Evolutionary conservation across 257 asterid genomes (phyloP), one percentile per base, ranked within the genome.

Genomic region (Capsicum pubescens): DNA sequence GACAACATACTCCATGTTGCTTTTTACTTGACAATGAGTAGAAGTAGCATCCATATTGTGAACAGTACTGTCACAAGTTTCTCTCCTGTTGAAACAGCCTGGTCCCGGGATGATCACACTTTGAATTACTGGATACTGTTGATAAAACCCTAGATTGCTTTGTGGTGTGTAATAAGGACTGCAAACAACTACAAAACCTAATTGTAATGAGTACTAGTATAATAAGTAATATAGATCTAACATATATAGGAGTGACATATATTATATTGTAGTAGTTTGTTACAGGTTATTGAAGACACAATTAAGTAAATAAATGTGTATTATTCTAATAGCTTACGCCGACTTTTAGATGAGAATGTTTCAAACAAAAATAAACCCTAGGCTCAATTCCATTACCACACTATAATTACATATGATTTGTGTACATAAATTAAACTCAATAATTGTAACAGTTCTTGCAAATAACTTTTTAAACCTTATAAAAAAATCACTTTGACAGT

Each of bases 121-220:
- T 13, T 64, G 50, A 54, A 77, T 93, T 12, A 92, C 93, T 14
- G 93, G 85, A 42, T 74, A 88, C 17, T 87, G 91, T 9, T 89
- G 89, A 59, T 85, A 88, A 9, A 79, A 59, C 54, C 88, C 90
- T 66, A 83, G 2, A 32, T 88, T 93, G 79, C 39, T 86, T 60
- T 80, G 89, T 81, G 83, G 85, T 54, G 92, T 79, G 84, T 87
- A 91, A 66, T 86, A 92, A 87, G 96, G 97, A 81, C 90, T 84
- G 88, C 95, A 90, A 71, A 90, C 82, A 70, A 89, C 95, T 94
- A 86, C 7, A 81, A 67, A 36, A 54, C 52, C 7, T 10, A 55
- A 48, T 67, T 67, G 12, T 4, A 26, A 32, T 66, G 35, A 67
- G 74, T n/a, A 44, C 9, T 21, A 42, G 9, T 11, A 61, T 39